These are phyloP conservation scores for Macrolepiota fuliginosa DNA, from an alignment of 768 basidiomycete species.

Conservation along the genomic window DNA sequence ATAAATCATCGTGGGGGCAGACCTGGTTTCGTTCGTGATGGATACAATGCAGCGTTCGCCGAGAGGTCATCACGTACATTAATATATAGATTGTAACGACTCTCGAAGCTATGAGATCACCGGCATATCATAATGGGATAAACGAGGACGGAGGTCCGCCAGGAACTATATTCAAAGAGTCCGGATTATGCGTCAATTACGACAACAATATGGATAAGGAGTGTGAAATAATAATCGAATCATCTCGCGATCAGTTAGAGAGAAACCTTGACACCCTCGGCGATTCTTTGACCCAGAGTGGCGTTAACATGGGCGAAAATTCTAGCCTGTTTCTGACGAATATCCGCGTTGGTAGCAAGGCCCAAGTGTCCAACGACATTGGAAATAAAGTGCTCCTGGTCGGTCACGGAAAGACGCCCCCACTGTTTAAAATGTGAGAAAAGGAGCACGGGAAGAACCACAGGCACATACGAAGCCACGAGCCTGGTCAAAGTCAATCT, in stretches of 20 bases:
- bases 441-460: not conserved
- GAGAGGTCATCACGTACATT: no score
- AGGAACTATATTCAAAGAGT: no score
- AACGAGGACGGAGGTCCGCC: no score
- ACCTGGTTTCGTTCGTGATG: conserved; percentile 58
- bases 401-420: conserved; percentile 27
- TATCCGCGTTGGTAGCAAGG: conserved; percentile 23
- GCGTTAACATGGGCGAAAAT: conserved; percentile 36
- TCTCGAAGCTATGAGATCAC: no score
- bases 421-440: no score
- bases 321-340: conserved; percentile 27
- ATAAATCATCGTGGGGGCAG: conserved; percentile 65
- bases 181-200: not conserved
- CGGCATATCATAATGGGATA: no score
- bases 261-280: conserved; percentile 26
- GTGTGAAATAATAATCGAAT: not conserved
- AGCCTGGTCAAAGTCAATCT: conserved; percentile 38
- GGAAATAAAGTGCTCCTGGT: conserved; percentile 34
- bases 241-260: not conserved
- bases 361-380: conserved; percentile 38
- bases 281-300: conserved; percentile 33
- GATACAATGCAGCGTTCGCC: no score
- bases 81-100: no score
- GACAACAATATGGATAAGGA: not conserved
- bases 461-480: conserved; percentile 26